Evolutionary conservation across 257 asterid genomes (phyloP), one percentile per base, ranked within the genome.

Genomic region (Gynochthodes officinalis): DNA sequence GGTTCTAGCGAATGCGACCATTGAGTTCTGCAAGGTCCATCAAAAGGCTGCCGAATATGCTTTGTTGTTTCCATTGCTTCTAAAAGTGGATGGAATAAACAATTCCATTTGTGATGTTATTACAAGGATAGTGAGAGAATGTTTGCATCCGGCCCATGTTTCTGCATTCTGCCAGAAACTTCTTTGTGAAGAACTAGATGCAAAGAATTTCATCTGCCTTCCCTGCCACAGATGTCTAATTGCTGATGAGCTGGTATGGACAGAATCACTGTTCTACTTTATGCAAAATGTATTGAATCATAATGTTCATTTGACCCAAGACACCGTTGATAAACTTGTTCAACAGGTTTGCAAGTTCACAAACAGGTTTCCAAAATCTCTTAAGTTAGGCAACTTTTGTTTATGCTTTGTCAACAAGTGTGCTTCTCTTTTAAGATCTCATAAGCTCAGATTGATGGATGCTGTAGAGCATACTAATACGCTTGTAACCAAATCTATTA

Each of bases 351-450:
- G 87, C 68, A 78, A 81, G 69, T 82, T 62, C 75, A 46, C 86
- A 21, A 65, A 69, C 19, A 80, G 70, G 79, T 85, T 84, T 75
- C 81, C 96, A 0, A 83, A 80, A 70, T 89, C 96, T 64, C 84
- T 89, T 62, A 89, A 87, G 78, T 90, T 89, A 64, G 85, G 89
- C 23, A 89, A 92, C 74, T 89, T 92, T 43, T 4, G 90, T 19
- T 76, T 92, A 33, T 86, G 96, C 83, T 82, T 92, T 32, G 89
- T 88, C 67, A 85, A 66, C 86, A 92, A 81, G 74, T 87, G 88
- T 82, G 83, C 84, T 64, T 82, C 90, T 69, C 66, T 85, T 58
- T 77, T 85, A 86, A 88, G 82, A 83, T 80, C 83, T 44, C 92
- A 88, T 60, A 88, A 83, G 78, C 72, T 73, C 67, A 50, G 59